Base-by-base conservation (phyloP, 2,329 filamentous ascomycete genomes). In the Endothia cerciana region DNA sequence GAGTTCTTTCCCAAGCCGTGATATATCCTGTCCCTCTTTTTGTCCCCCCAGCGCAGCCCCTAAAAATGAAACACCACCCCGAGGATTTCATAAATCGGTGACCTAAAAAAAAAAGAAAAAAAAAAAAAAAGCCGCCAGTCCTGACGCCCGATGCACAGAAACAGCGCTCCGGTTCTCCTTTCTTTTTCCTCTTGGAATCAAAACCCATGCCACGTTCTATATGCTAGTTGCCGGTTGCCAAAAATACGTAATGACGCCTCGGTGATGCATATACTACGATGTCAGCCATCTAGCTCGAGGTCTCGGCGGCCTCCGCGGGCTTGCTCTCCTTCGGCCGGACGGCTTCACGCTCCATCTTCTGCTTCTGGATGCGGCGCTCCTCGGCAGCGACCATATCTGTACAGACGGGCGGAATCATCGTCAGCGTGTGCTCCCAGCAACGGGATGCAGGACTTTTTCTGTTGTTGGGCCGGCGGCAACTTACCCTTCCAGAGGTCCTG, bases 401-500 rank as follows among this genome's bases (percentile, higher is more conserved):
- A 19, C 11, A n/a, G n/a, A n/a, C n/a, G n/a, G n/a, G n/a, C n/a
- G n/a, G n/a, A n/a, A n/a, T n/a, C n/a, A n/a, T n/a, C 41, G 72
- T 73, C 66, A 73, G 69, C 58, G 58, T 57, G 41, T 22, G 13
- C 13, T 11, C 4, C 36, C 51, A 33, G 17, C 25, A 33, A 1
- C 4, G 3, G 28, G 11, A 11, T 51, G 15, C 1, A 51, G 25
- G 22, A n/a, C n/a, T n/a, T n/a, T n/a, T n/a, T n/a, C n/a, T n/a
- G n/a, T n/a, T n/a, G n/a, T n/a, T n/a, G 22, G 33, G 19, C 33
- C 19, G 5, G 30, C 4, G 11, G n/a, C n/a, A n/a, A n/a, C 87
- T 76, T 79, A 91, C 89, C 90, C 83, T 88, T 95, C 95, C 95
- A 99, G 73, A 97, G 85, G 78, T 98, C 94, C 81, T 97, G 92